Conservation (phyloP, 441 rosid genomes). For the Corymbia calophylla region DNA sequence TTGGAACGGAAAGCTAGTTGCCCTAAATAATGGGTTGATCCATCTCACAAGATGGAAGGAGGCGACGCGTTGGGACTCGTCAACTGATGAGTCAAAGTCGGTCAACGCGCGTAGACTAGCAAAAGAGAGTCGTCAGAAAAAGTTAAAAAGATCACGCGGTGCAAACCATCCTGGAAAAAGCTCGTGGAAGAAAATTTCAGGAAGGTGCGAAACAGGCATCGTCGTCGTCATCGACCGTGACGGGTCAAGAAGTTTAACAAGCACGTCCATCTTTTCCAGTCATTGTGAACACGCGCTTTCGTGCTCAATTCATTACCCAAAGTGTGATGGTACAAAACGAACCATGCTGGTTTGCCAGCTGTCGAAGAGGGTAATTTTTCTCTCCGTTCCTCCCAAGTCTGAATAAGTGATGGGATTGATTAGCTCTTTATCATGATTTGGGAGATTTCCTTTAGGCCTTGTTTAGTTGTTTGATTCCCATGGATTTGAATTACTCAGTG, state of each 20-base stretch:
- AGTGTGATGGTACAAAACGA: too few species aligned
- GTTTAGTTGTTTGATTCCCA: background rate
- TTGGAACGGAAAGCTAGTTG: background rate
- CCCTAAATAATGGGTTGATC: background rate
- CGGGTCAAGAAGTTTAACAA: background rate
- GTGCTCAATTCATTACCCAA: background rate
- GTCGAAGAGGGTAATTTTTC: background rate
- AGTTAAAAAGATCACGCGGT: background rate
- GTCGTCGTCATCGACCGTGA: background rate
- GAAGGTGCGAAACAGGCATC: background rate
- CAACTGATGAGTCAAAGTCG: background rate
- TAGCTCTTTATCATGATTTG: background rate
- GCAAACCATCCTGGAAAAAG: background rate
- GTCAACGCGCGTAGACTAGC: background rate
- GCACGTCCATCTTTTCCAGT: background rate
- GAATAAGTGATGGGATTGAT: background rate
- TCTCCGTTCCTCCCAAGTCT: background rate
- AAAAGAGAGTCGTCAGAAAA: background rate
- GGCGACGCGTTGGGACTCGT: background rate
- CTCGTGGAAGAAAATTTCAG: background rate
- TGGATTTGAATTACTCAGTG: background rate
- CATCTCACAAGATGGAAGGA: background rate
- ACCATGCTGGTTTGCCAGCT: background rate
- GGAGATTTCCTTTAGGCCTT: background rate
- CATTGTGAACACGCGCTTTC: background rate